Evolutionary conservation across 768 basidiomycete genomes (phyloP).

Genomic region (Amanita molliuscula): DNA sequence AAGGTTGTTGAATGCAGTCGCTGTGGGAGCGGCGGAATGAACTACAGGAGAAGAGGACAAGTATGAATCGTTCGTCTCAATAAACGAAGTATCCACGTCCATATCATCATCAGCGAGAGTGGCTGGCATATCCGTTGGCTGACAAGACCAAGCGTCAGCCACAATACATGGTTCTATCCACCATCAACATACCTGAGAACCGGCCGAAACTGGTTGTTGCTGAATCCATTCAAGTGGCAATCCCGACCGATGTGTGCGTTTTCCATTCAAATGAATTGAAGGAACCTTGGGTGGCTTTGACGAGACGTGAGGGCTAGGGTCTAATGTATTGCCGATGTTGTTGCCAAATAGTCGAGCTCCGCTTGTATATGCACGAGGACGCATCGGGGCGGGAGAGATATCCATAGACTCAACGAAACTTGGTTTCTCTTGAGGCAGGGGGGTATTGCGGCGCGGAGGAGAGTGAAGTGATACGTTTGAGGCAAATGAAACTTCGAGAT

Average conservation of each 20-base stretch:
- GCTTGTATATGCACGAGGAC: constrained; percentile 60
- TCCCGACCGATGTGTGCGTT: constrained; percentile 50
- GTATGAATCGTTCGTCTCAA: constrained; percentile 17
- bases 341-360: constrained; percentile 61
- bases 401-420: constrained; percentile 61
- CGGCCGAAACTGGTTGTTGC: constrained; percentile 15
- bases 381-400: constrained; percentile 55
- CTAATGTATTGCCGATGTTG: constrained; percentile 53
- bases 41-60: constrained; percentile 26
- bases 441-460: constrained; percentile 39
- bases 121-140: constrained; percentile 29
- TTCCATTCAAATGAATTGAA: constrained; percentile 23
- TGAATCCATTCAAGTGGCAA: constrained; percentile 56
- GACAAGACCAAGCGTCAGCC: constrained; percentile 10
- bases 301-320: constrained; percentile 21
- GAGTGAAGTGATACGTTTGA: constrained; percentile 76
- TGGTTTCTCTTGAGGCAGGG: constrained; percentile 36
- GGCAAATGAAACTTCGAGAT: constrained; percentile 74
- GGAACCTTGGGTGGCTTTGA: constrained; percentile 23
- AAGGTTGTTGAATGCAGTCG: constrained; percentile 44
- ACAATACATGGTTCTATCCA: neutral
- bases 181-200: constrained; percentile 17
- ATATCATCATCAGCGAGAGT: constrained; percentile 58
- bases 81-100: constrained; percentile 64
- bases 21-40: constrained; percentile 40